Conservation (phyloP, 805 yeast species). For the Tetrapisispora nanseiensis region DNA sequence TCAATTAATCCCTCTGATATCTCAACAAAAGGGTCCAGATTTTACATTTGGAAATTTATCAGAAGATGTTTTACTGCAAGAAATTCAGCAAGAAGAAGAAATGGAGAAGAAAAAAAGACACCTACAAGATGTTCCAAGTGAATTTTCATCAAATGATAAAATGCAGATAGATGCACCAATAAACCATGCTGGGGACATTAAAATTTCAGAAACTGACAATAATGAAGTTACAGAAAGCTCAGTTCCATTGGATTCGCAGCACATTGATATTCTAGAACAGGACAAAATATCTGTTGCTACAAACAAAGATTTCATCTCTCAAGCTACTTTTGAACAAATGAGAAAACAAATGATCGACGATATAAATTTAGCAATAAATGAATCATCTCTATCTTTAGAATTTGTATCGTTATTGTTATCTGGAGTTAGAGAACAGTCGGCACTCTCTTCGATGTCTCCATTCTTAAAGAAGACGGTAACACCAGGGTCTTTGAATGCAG, state of each 20-base stretch:
- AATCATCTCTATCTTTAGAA: constrained; percentile 79
- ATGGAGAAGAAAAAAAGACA: neutral
- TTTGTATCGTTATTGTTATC: constrained; percentile 77
- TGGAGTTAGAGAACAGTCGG: constrained; percentile 74
- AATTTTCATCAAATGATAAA: constrained; percentile 1
- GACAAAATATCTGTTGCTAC: neutral
- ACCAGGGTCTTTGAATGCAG: constrained; percentile 57
- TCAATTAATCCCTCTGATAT: constrained; percentile 50
- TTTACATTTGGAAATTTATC: constrained; percentile 40
- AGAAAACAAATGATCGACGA: constrained; percentile 44
- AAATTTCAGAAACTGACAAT: neutral
- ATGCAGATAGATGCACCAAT: constrained; percentile 2
- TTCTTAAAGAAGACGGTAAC: constrained; percentile 66
- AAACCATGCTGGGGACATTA: neutral
- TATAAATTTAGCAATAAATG: constrained; percentile 68
- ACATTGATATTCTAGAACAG: neutral
- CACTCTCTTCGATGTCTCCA: constrained; percentile 80
- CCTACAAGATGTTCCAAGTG: neutral
- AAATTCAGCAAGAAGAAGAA: constrained; percentile 27
- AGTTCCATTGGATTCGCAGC: neutral
- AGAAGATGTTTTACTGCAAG: constrained; percentile 40
- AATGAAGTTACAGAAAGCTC: neutral
- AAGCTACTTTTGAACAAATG: constrained; percentile 37
- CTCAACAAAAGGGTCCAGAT: constrained; percentile 44
- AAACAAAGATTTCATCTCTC: constrained; percentile 13